Evolutionary conservation across 176 grass and related monocot genomes (phyloP), one percentile per base, ranked within the genome.

Genomic region (Bromus sterilis): DNA sequence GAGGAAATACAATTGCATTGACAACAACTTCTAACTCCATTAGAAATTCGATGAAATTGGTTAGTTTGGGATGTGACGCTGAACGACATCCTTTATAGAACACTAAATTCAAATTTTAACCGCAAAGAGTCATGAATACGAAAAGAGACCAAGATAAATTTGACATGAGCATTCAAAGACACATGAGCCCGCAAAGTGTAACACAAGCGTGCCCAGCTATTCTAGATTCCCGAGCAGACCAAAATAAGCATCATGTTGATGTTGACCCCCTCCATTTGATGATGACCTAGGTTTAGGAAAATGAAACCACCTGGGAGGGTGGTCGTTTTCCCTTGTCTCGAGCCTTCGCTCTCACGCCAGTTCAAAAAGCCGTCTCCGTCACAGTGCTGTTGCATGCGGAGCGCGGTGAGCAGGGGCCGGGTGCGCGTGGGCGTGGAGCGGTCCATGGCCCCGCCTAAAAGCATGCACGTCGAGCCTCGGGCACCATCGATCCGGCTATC

Each of bases 321-420:
- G 14, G 61, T 68, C 15, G 31, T 67, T 80, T 49, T 33, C 58
- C 41, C 13, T 66, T 51, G 60, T 66, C 30, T 35, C 21, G 60
- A 26, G 30, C 61, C 14, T 23, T 46, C 58, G 18, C 76, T 71
- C 68, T 71, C 68, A 71, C 41, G 68, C 68, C 68, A 71, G 68
- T 71, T 71, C 41, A 71, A 71, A 71, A 71, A 30, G 66, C 66
- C 36, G 73, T 76, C 75, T 61, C 56, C 30, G 29, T 78, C 39
- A 64, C 18, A 31, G 18, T 42, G 18, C 28, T 78, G 76, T 64
- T 64, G 55, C n/a, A n/a, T n/a, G n/a, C n/a, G n/a, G n/a, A n/a
- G n/a, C n/a, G n/a, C 24, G 2, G 35, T 4, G 66, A 21, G 66
- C 66, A 35, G 66, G 40, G 66, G 26, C 36, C 66, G 26, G 66